Conservation (phyloP, 2,329 filamentous ascomycete species). For the Trichophyton schoenleinii region DNA sequence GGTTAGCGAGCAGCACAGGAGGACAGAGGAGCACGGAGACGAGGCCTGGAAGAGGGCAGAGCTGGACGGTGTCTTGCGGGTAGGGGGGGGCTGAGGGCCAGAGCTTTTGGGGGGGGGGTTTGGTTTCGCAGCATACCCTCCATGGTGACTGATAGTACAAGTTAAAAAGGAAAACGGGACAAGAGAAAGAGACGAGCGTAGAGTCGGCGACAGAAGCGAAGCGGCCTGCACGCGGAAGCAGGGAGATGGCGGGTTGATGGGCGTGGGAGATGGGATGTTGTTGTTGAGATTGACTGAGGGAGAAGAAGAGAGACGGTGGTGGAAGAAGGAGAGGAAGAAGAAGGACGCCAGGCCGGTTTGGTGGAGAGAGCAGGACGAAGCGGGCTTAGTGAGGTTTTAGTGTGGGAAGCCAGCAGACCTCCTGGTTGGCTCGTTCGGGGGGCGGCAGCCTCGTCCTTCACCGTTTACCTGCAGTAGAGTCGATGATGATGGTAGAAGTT, state of each 20-base stretch:
- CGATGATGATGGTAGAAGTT: neutral
- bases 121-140: conserved; percentile 44
- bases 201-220: conserved; percentile 17
- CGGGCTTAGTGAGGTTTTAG: conserved; percentile 2
- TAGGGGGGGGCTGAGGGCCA: conserved; percentile 18
- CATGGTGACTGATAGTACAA: conserved; percentile 39
- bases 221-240: conserved; percentile 18
- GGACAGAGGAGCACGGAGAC: conserved; percentile 9
- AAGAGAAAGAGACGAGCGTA: conserved; percentile 16
- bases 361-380: neutral
- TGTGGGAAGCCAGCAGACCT: conserved; percentile 5
- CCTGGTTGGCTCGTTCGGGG: conserved; percentile 4
- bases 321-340: neutral
- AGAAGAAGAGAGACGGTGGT: neutral
- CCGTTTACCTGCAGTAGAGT: neutral
- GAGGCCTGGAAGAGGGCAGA: too few relatives aligned
- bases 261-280: neutral
- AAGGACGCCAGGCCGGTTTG: neutral
- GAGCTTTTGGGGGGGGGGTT: conserved; percentile 17
- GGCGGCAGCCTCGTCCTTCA: neutral
- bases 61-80: neutral
- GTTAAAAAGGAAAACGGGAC: conserved; percentile 5
- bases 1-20: conserved; percentile 27
- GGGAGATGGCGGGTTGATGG: conserved; percentile 12
- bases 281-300: neutral